phyloP scores from a whole-genome alignment of 176 grass and related monocot species.

The Juncus effusus region DNA sequence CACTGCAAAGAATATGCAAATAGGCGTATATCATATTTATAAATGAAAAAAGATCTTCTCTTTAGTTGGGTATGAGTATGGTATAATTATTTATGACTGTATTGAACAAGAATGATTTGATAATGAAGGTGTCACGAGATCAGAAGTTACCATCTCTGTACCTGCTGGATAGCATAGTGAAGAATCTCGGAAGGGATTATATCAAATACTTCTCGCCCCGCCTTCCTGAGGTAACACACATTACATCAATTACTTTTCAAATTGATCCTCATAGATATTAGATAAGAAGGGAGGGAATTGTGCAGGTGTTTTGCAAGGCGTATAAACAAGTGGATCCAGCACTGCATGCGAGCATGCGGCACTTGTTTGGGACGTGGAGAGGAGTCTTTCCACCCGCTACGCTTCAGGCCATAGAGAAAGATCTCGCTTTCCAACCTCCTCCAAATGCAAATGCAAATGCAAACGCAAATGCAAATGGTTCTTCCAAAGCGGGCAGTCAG shows the following conservation, averaged over 20 bases:
- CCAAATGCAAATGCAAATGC: conserved; percentile 28
- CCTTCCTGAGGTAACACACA: conserved; percentile 60
- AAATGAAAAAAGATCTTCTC: too few species aligned
- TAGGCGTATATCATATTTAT: too few species aligned
- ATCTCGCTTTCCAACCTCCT: conserved; percentile 60
- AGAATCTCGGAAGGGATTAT: conserved; percentile 98
- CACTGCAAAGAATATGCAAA: too few species aligned
- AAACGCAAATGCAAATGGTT: background rate
- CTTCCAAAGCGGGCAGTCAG: too few species aligned
- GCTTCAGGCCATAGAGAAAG: conserved; percentile 85
- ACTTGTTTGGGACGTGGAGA: conserved; percentile 99
- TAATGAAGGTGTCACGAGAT: conserved; percentile 74
- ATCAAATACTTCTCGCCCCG: conserved; percentile 81
- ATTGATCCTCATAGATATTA: too few species aligned
- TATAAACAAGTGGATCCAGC: conserved; percentile 86
- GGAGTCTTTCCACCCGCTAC: conserved; percentile 74
- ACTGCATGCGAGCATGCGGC: conserved; percentile 90
- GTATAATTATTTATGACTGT: background rate
- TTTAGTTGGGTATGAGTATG: too few species aligned
- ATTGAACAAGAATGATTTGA: background rate
- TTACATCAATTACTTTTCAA: too few species aligned
- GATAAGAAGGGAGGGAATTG: background rate
- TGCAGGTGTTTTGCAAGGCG: conserved; percentile 92
- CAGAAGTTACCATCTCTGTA: conserved; percentile 95
- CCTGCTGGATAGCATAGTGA: conserved; percentile 97